A percentile compares a stretch with the other conserved stretches of the same genome.
These are phyloP conservation scores for Digitaria exilis DNA, from an alignment of 202 grass and related monocot genomes.

Conservation along the genomic window DNA sequence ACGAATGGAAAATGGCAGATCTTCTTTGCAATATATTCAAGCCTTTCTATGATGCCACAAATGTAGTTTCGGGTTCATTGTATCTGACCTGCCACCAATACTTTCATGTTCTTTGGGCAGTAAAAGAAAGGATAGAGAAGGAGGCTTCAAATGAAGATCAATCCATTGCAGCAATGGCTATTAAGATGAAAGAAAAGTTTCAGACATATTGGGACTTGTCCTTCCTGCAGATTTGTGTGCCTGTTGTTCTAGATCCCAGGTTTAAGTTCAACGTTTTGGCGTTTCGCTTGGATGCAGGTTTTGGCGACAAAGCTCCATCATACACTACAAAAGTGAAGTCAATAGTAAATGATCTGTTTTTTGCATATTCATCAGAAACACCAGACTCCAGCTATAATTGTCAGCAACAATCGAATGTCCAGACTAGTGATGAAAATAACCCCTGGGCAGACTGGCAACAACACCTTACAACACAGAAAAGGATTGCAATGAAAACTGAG, in stretches of 20 bases:
- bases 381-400: too few species aligned
- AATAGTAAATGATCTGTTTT: not conserved
- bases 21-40: too few species aligned
- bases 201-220: not conserved
- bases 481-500: too few species aligned
- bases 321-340: not conserved
- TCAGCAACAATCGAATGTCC: too few species aligned
- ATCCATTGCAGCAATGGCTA: not conserved
- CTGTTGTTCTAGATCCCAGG: not conserved
- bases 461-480: too few species aligned
- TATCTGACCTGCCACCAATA: not conserved
- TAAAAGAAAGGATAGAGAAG: not conserved
- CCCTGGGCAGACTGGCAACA: not conserved
- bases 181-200: not conserved
- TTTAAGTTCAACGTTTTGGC: not conserved
- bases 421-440: too few species aligned
- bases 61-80: not conserved
- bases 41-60: too few species aligned
- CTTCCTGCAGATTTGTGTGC: not conserved
- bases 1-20: too few species aligned
- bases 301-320: not conserved
- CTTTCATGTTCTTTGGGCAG: conserved; percentile 2
- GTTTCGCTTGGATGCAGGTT: not conserved
- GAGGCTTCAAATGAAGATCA: not conserved
- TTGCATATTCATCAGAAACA: too few species aligned